A percentile compares a stretch with the other conserved stretches of the same genome.
Evolutionary conservation across 1,139 yeast genomes (phyloP).

Genomic region (Lizanozyma gosingica): DNA sequence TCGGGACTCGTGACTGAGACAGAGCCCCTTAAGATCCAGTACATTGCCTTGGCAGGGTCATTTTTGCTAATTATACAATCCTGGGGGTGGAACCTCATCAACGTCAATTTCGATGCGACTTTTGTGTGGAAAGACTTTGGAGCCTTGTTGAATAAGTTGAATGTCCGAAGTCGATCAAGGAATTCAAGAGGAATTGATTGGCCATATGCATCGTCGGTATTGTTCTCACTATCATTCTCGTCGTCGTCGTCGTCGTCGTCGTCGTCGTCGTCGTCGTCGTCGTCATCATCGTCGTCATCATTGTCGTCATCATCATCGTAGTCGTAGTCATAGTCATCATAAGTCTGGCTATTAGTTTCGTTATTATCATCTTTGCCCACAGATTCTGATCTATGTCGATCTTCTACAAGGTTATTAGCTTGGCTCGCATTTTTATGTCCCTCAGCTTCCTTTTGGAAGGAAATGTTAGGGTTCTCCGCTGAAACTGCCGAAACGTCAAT

Average conservation of each 20-base stretch:
- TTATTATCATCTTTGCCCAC: too few relatives aligned
- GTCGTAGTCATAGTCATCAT: too few relatives aligned
- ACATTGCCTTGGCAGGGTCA: slow-evolving; percentile 70
- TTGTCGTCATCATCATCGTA: not conserved
- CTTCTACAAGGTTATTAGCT: too few relatives aligned
- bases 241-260: not conserved
- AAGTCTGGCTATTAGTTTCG: too few relatives aligned
- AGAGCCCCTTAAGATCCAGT: slow-evolving; percentile 68
- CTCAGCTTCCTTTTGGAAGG: too few relatives aligned
- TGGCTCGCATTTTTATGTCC: too few relatives aligned
- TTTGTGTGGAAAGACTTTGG: slow-evolving; percentile 55
- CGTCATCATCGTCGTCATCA: not conserved
- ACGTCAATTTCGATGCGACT: slow-evolving; percentile 47
- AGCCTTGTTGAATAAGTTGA: slow-evolving; percentile 57
- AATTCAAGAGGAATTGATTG: slow-evolving; percentile 41
- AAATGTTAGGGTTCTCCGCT: too few relatives aligned
- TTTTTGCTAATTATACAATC: slow-evolving; percentile 63
- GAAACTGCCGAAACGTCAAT: too few relatives aligned
- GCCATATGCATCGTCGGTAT: not conserved
- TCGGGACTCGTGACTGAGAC: slow-evolving; percentile 69
- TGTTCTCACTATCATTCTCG: not conserved
- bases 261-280: not conserved
- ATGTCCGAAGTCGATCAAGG: slow-evolving; percentile 42
- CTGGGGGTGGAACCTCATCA: slow-evolving; percentile 57
- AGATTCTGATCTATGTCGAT: too few relatives aligned